A percentile compares a stretch with the other conserved stretches of the same genome.
These are phyloP conservation scores for Xylariaceae sp. DNA, from an alignment of 2,329 filamentous ascomycete genomes.

Conservation along the genomic window DNA sequence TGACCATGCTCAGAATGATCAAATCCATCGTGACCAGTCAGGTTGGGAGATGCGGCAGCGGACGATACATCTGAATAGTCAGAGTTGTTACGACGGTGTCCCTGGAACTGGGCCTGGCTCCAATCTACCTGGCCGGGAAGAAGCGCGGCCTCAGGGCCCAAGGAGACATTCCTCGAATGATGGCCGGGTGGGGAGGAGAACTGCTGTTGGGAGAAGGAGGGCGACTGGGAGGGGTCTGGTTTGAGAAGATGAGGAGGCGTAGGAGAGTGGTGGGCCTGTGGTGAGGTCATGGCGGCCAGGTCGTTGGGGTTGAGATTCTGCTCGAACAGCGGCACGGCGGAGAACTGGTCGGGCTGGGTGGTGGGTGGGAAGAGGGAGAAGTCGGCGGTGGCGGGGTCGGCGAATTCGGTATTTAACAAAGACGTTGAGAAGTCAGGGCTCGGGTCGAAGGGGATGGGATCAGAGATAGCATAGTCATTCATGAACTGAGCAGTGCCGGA, in stretches of 20 bases:
- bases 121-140: conserved; percentile 53
- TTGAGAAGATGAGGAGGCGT: conserved; percentile 54
- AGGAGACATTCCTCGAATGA: conserved; percentile 54
- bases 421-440: conserved; percentile 36
- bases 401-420: conserved; percentile 48
- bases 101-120: conserved; percentile 62
- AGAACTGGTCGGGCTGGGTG: conserved; percentile 54
- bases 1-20: conserved; percentile 67
- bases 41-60: conserved; percentile 76
- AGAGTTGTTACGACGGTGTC: conserved; percentile 82
- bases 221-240: conserved; percentile 53
- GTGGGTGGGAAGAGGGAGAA: conserved; percentile 62
- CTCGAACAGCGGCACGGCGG: conserved; percentile 54
- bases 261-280: conserved; percentile 53
- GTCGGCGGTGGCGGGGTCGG: conserved; percentile 44
- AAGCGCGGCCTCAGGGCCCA: conserved; percentile 56
- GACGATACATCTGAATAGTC: conserved; percentile 91
- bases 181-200: conserved; percentile 46
- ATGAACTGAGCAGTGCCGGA: conserved; percentile 39
- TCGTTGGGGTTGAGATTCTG: conserved; percentile 44
- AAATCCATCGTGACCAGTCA: conserved; percentile 74
- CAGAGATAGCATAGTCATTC: conserved; percentile 38
- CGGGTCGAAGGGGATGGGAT: conserved; percentile 32
- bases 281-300: conserved; percentile 51
- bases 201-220: conserved; percentile 52